Base-by-base conservation (phyloP, 352 stramenopile species). In the Sclerospora graminicola region DNA sequence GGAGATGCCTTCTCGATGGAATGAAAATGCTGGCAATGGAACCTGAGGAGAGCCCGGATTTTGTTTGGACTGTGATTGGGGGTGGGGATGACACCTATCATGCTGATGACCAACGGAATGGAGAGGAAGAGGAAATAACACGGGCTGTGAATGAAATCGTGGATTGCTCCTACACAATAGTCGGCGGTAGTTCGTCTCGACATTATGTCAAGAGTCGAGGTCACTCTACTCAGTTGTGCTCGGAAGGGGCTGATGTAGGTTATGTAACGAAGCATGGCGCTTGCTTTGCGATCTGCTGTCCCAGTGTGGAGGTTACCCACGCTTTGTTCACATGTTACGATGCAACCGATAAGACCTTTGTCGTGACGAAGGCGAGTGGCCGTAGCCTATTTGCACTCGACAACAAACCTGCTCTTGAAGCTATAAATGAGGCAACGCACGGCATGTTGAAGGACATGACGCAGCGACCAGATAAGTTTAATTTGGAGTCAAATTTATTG, bases 251-350 rank as follows among this genome's bases (percentile, higher is more conserved):
- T 19, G 67, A 61, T 4, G 51, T 71, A 7, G 70, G 66, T 13
- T 82, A 69, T 43, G 75, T 89, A 27, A 87, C 75, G 16, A 76
- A 67, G 8, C 66, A 83, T 31, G 78, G 80, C 7, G 60, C 73
- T 19, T 79, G 75, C 46, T 83, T 89, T 46, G 80, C 78, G 0
- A 68, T 92, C 41, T 92, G 80, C 51, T 72, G 65, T 29, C 80
- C 80, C 5, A 89, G 75, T 45, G 77, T 92, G 5, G 75, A 89
- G 44, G 73, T 92, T 20, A 59, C 73, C 1, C 68, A 87, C 32
- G 73, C 75, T 23, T 69, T 82, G 40, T 92, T 92, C 56, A 88
- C 73, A 35, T 89, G 80, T 51, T 92, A 89, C 56, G 74, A 87
- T 31, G 66, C 71, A 28, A 86, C 75, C 18, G 71, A 84, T 16